Evolutionary conservation across 352 stramenopile genomes (phyloP), one percentile per base, ranked within the genome.

Genomic region (Phytopythium aichiense): DNA sequence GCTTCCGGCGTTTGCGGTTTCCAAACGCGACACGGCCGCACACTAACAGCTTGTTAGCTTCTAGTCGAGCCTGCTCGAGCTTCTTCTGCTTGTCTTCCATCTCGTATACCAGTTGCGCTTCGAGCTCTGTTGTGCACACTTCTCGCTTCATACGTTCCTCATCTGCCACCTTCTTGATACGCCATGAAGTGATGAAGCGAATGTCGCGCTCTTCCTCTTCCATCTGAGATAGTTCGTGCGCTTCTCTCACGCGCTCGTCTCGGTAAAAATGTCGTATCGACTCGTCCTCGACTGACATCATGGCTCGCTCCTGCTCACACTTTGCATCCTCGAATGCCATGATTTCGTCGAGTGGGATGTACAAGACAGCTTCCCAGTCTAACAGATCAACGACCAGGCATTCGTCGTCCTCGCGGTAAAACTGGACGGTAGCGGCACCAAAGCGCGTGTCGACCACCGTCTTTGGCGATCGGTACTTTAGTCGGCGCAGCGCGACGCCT

Each of bases 281-380:
- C 5, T 42, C 48, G 11, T 89, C 82, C 64, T 91, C 82, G 8
- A 48, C 43, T 1, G 61, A 46, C 81, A 94, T 89, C 15, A 67
- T 68, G 2, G 74, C 60, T 0, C 22, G 42, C 42, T 91, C 84
- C 40, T 74, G 66, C 55, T 94, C 71, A 30, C 68, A 70, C 59
- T 74, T 72, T 0, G 76, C 61, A 4, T 73, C 65, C 66, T 91
- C 84, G 15, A 71, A 57, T 3, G 56, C 56, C 20, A 89, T 30
- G 23, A 94, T 63, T 16, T 88, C 58, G 33, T 65, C 43, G 4
- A 89, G 50, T 0, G 71, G 68, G 4, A 89, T 66, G 45, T 70
- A 89, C 8, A 92, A 62, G 3, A 79, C 89, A 2, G 66, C 82
- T 28, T 78, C 51, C 82, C 82, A 94, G 2, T 67, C 40, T 1